A percentile compares a stretch with the other conserved stretches of the same genome.
These are phyloP conservation scores for Alternaria burnsii DNA, from an alignment of 2,329 filamentous ascomycete species.

Conservation along the genomic window DNA sequence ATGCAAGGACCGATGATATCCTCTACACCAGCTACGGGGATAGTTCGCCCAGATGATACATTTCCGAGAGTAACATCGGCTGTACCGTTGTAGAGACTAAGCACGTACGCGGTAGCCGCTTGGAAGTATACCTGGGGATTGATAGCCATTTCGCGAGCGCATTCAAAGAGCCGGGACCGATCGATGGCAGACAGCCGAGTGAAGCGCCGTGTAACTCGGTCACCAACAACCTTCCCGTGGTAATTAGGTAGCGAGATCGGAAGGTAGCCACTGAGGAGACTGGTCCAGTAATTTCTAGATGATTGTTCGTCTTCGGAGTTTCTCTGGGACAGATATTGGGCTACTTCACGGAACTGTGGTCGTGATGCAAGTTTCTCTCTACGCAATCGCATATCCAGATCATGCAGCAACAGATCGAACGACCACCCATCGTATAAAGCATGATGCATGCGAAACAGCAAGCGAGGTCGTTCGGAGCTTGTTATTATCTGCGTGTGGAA, in stretches of 20 bases:
- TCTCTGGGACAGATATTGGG: slow-evolving; percentile 56
- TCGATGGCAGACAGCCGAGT: slow-evolving; percentile 33
- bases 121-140: slow-evolving; percentile 80
- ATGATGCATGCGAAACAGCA: slow-evolving; percentile 74
- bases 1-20: slow-evolving; percentile 82
- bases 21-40: slow-evolving; percentile 76
- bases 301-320: not conserved
- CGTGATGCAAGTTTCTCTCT: slow-evolving; percentile 48
- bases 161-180: slow-evolving; percentile 16
- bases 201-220: slow-evolving; percentile 17
- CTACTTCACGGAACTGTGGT: slow-evolving; percentile 69
- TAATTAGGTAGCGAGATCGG: slow-evolving; percentile 68
- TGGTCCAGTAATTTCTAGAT: slow-evolving; percentile 70
- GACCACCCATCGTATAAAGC: slow-evolving; percentile 95
- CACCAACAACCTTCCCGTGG: slow-evolving; percentile 48
- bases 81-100: slow-evolving; percentile 69
- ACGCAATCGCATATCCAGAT: slow-evolving; percentile 66
- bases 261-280: slow-evolving; percentile 67
- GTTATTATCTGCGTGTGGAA: slow-evolving; percentile 66
- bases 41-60: slow-evolving; percentile 81
- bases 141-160: slow-evolving; percentile 52
- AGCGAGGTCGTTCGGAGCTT: slow-evolving; percentile 19
- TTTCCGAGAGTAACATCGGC: slow-evolving; percentile 77
- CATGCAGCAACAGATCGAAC: slow-evolving; percentile 74
- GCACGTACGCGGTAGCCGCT: slow-evolving; percentile 71